phyloP scores from a whole-genome alignment of 2,329 filamentous ascomycete species.

The Macrophomina tecta region DNA sequence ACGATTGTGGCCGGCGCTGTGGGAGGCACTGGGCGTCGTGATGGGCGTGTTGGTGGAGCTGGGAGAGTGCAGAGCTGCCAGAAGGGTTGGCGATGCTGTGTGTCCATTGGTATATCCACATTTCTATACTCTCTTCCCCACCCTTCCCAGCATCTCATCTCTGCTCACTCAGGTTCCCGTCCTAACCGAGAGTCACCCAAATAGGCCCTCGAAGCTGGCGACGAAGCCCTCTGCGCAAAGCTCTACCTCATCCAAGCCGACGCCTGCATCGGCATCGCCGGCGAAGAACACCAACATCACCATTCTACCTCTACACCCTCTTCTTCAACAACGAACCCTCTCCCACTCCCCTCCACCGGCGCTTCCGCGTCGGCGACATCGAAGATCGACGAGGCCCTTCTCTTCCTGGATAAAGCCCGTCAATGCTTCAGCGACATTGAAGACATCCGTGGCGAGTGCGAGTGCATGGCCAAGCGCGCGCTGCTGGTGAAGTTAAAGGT shows the following conservation, averaged over 20 bases:
- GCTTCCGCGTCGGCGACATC: neutral
- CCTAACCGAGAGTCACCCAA: too few relatives aligned
- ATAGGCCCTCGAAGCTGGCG: slow-evolving; percentile 68
- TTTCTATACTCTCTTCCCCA: neutral
- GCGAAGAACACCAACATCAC: slow-evolving; percentile 46
- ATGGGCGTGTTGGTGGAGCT: slow-evolving; percentile 75
- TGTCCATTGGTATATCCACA: slow-evolving; percentile 68
- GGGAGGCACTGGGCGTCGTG: slow-evolving; percentile 72
- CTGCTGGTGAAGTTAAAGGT: slow-evolving; percentile 73
- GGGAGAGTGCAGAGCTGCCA: slow-evolving; percentile 72
- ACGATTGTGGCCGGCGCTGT: slow-evolving; percentile 71
- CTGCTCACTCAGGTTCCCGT: too few relatives aligned
- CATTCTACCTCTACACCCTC: neutral
- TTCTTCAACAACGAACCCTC: too few relatives aligned
- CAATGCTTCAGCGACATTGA: slow-evolving; percentile 67
- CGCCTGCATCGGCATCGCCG: slow-evolving; percentile 78
- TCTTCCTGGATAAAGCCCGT: slow-evolving; percentile 44
- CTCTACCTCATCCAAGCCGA: slow-evolving; percentile 77
- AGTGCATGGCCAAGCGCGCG: slow-evolving; percentile 82
- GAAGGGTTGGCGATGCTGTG: slow-evolving; percentile 68
- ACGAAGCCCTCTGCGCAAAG: slow-evolving; percentile 65
- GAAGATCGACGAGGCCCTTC: slow-evolving; percentile 38
- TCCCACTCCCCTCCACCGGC: neutral
- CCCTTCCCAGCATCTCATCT: neutral
- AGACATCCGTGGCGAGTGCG: slow-evolving; percentile 73